phyloP scores from a whole-genome alignment of 768 basidiomycete species.

The Suillus placidus region DNA sequence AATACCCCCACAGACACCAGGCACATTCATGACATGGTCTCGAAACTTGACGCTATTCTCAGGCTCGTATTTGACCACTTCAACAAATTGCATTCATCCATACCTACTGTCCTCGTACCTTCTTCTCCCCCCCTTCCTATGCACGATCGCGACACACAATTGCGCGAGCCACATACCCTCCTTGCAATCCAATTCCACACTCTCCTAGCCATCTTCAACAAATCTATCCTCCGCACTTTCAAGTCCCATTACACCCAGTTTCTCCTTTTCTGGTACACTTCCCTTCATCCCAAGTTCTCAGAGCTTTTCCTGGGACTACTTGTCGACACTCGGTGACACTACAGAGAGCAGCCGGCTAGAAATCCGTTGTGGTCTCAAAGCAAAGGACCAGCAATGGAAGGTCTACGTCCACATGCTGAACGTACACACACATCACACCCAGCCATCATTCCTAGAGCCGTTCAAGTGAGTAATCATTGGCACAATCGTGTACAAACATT shows the following conservation, averaged over 20 bases:
- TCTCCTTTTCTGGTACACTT: conserved; percentile 93
- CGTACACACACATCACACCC: conserved; percentile 31
- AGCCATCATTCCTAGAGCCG: no score
- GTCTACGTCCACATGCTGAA: conserved; percentile 99
- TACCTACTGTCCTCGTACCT: conserved; percentile 22
- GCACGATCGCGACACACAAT: conserved; percentile 31
- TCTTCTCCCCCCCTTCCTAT: conserved; percentile 23
- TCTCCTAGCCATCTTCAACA: conserved; percentile 91
- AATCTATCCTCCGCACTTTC: conserved; percentile 92
- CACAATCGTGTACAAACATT: no score
- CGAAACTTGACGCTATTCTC: conserved; percentile 89
- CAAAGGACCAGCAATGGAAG: conserved; percentile 87
- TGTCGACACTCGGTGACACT: conserved; percentile 53
- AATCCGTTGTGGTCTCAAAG: conserved; percentile 89
- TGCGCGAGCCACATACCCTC: conserved; percentile 30
- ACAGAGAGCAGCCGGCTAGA: conserved; percentile 92
- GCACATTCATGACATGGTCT: conserved; percentile 83
- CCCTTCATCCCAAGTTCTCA: conserved; percentile 83
- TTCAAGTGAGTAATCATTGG: no score
- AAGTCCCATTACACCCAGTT: conserved; percentile 98
- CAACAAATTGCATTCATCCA: conserved; percentile 45
- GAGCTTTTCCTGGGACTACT: conserved; percentile 95
- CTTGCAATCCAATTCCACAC: conserved; percentile 76
- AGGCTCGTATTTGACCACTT: conserved; percentile 87
- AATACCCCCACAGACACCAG: conserved; percentile 49